phyloP scores from a whole-genome alignment of 148 eudicot species.

The Rhododendron griersonianum region DNA sequence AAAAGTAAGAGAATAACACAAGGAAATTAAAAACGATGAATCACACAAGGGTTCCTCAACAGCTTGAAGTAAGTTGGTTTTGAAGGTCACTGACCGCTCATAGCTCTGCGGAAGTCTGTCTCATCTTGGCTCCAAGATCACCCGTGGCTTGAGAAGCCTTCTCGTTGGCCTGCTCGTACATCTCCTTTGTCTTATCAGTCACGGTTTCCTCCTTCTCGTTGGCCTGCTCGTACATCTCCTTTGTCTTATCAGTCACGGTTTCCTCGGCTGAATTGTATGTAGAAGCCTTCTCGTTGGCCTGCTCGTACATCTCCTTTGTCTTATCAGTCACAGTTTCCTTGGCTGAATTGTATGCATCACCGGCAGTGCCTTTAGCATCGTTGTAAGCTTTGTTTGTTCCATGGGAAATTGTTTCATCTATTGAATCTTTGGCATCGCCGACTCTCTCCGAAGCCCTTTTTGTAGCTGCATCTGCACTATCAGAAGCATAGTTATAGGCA shows the following conservation, averaged over 20 bases:
- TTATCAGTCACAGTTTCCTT: constrained; percentile 22
- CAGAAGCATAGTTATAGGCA: constrained; percentile 6
- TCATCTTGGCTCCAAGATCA: constrained; percentile 28
- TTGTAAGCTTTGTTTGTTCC: constrained; percentile 16
- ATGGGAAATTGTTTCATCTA: not conserved
- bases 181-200: constrained; percentile 29
- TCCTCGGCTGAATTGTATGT: constrained; percentile 27
- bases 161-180: constrained; percentile 49
- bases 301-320: constrained; percentile 24
- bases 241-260: constrained; percentile 11
- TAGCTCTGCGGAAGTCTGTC: not conserved
- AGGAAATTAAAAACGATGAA: not conserved
- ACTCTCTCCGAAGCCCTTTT: constrained; percentile 6
- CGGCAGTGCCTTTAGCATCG: constrained; percentile 11
- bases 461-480: not conserved
- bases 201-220: constrained; percentile 41
- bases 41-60: not conserved
- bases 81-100: constrained; percentile 2
- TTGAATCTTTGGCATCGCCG: not conserved
- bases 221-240: constrained; percentile 4
- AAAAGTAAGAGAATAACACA: not conserved
- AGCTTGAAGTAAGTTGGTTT: not conserved
- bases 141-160: constrained; percentile 46
- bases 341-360: constrained; percentile 22
- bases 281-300: constrained; percentile 54